A percentile compares a stretch with the other conserved stretches of the same genome.
phyloP scores from a whole-genome alignment of 352 stramenopile genomes.

The Blastocystis sp. region DNA sequence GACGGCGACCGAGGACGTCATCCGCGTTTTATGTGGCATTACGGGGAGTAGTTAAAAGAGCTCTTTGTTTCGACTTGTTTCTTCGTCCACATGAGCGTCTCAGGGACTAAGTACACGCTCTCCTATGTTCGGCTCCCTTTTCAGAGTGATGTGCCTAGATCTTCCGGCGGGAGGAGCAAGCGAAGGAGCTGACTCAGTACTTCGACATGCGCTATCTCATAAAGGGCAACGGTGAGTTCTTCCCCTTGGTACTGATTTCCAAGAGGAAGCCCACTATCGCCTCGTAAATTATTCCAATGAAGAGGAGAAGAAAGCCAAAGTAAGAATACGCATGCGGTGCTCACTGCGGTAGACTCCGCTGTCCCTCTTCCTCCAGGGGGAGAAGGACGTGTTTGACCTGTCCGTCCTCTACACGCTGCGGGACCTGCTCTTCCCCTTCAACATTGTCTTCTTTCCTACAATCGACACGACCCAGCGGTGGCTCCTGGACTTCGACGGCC shows the following conservation, averaged over 20 bases:
- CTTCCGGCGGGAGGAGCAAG: slow-evolving; percentile 27
- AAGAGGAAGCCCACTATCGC: not conserved
- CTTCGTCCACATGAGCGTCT: not conserved
- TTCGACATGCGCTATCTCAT: slow-evolving; percentile 29
- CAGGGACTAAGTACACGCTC: not conserved
- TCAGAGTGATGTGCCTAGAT: not conserved
- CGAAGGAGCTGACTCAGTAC: slow-evolving; percentile 11
- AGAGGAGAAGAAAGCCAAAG: not conserved
- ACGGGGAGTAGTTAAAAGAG: not conserved
- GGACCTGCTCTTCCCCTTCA: not conserved
- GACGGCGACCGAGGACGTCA: not conserved
- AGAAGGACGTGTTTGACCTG: slow-evolving; percentile 3
- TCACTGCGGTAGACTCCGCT: not conserved
- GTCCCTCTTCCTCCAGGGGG: not conserved
- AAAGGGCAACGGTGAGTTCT: not conserved
- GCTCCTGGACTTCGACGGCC: slow-evolving; percentile 48
- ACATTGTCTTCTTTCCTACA: slow-evolving; percentile 21
- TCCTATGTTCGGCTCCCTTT: not conserved
- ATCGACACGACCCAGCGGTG: slow-evolving; percentile 33
- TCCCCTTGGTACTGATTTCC: not conserved
- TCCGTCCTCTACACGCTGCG: not conserved
- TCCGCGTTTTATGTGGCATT: not conserved
- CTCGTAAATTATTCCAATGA: not conserved
- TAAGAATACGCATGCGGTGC: too few relatives aligned
- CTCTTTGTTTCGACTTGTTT: not conserved